Evolutionary conservation across 2,329 filamentous ascomycete genomes (phyloP), one percentile per base, ranked within the genome.

Genomic region (Aureobasidium subglaciale): DNA sequence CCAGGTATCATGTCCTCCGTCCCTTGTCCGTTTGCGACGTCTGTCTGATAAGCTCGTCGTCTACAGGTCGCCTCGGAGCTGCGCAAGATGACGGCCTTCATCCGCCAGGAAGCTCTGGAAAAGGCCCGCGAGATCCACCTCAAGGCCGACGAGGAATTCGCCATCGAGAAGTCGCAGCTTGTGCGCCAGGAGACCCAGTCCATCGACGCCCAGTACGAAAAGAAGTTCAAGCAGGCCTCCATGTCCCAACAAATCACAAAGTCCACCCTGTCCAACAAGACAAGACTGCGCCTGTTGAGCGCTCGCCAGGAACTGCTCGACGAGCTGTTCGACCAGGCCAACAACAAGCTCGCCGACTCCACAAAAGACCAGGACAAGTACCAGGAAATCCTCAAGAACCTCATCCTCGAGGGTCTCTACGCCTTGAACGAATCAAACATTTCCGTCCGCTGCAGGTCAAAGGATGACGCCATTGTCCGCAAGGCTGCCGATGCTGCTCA

Each of bases 71-170:
- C 88, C 76, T 86, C 89, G 76, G 93, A 99, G 84, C 88, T 99
- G 76, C 91, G 89, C 81, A 99, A 99, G 84, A 99, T 99, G 93
- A 97, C 93, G 59, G 92, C 91, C 71, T 99, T 99, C 83, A 99
- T 99, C 84, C 89, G 90, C 74, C 93, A 97, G 78, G 93, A 99
- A 78, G 93, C 93, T 58, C 83, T 87, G 68, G 93, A 99, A 73
- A 99, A 99, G 77, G 90, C 90, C 67, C 88, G 88, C 71, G 93
- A 99, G 76, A 97, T 99, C 74, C 84, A 93, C 70, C 87, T 97
- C 77, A 97, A 97, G 77, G 93, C 93, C 73, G 91, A 97, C 78
- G 90, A 97, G 75, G 93, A 99, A 75, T 97, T 97, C 75, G 88
- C 90, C 71, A 97, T 96, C 71, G 93, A 99, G 73, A 99, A 99